Evolutionary conservation across 1,284 basidiomycete species (phyloP).

Genomic region (Ustilago bromivora): DNA sequence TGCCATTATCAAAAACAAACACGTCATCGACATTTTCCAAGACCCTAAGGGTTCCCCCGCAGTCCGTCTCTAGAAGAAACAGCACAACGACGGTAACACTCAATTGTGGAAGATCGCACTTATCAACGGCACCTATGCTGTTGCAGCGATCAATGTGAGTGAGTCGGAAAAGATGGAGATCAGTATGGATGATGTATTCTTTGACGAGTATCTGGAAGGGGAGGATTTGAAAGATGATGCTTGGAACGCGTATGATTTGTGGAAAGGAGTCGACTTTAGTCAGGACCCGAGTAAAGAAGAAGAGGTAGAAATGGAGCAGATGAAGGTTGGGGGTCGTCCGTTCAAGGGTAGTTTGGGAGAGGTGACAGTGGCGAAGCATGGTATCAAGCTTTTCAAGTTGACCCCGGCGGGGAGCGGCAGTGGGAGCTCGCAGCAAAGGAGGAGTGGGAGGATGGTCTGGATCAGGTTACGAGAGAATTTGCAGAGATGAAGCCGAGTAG

Average conservation of each 20-base stretch:
- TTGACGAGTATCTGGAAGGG: slow-evolving; percentile 34
- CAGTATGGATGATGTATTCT: slow-evolving; percentile 31
- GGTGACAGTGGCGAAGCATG: slow-evolving; percentile 26
- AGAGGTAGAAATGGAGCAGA: slow-evolving; percentile 10
- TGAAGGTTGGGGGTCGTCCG: slow-evolving; percentile 18
- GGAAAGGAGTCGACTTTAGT: slow-evolving; percentile 33
- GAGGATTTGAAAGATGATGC: slow-evolving; percentile 15
- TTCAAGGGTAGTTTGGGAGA: slow-evolving; percentile 19
- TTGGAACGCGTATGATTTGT: slow-evolving; percentile 39
- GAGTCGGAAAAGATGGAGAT: slow-evolving; percentile 27
- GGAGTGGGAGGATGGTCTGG: slow-evolving; percentile 8
- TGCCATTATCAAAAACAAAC: slow-evolving; percentile 64
- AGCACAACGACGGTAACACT: slow-evolving; percentile 28
- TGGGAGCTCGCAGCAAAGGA: slow-evolving; percentile 2
- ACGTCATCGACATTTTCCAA: slow-evolving; percentile 61
- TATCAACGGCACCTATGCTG: slow-evolving; percentile 45
- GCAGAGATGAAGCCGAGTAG: slow-evolving; percentile 31
- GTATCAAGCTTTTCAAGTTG: slow-evolving; percentile 34
- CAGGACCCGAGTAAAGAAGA: slow-evolving; percentile 11
- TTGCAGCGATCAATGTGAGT: slow-evolving; percentile 45
- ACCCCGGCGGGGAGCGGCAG: not conserved
- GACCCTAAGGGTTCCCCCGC: slow-evolving; percentile 55
- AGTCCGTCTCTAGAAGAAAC: slow-evolving; percentile 41
- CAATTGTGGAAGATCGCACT: slow-evolving; percentile 48
- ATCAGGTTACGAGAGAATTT: slow-evolving; percentile 21